Conservation (phyloP, 2,329 filamentous ascomycete species). For the Fulvia fulva region DNA sequence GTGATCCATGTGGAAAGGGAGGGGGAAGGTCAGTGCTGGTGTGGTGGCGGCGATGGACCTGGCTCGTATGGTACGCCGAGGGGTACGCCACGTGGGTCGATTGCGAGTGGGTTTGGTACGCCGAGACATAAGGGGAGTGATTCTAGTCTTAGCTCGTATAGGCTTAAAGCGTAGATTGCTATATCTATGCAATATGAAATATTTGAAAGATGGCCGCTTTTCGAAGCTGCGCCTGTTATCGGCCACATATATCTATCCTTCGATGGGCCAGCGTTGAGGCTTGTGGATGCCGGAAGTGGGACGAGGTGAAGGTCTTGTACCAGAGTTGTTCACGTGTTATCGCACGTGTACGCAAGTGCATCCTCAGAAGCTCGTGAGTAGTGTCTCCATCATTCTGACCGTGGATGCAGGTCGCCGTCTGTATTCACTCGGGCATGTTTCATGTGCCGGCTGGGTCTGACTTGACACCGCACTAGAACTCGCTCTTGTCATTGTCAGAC, state of each 20-base stretch:
- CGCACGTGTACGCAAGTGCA: too few species aligned
- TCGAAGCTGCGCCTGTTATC: background rate
- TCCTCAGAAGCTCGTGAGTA: too few species aligned
- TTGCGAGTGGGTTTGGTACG: background rate
- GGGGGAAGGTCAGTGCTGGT: constrained; percentile 66
- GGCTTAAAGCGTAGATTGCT: background rate
- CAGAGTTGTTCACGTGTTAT: too few species aligned
- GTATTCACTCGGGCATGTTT: too few species aligned
- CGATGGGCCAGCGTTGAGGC: background rate
- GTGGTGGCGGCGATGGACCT: constrained; percentile 40
- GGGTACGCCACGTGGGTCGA: background rate
- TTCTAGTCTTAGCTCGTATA: constrained; percentile 1
- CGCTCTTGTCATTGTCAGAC: too few species aligned
- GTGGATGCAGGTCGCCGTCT: too few species aligned
- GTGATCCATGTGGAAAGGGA: constrained; percentile 86
- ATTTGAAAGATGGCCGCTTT: background rate
- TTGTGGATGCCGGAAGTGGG: too few species aligned
- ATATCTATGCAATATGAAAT: background rate
- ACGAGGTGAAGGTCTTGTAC: too few species aligned
- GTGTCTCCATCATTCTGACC: too few species aligned
- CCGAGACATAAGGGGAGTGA: constrained; percentile 1
- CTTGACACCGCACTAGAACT: too few species aligned
- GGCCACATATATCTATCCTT: background rate
- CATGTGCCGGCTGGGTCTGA: too few species aligned
- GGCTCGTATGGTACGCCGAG: background rate